phyloP scores from a whole-genome alignment of 768 basidiomycete genomes.

The Butyriboletus loyo region DNA sequence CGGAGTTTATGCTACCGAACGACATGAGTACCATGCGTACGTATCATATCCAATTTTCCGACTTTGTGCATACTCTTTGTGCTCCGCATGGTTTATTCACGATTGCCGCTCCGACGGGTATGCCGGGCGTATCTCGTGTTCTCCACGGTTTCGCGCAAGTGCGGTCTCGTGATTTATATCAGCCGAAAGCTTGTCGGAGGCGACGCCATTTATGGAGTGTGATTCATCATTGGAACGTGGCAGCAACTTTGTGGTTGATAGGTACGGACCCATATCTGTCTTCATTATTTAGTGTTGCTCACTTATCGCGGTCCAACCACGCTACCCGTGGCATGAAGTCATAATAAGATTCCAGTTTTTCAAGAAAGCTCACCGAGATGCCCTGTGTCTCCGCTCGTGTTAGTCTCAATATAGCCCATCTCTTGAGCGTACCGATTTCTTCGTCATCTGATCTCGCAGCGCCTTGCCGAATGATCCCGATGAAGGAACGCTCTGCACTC shows the following conservation, averaged over 20 bases:
- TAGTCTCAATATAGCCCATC: background rate
- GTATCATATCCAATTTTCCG: background rate
- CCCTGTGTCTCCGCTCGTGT: background rate
- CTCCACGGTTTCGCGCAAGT: background rate
- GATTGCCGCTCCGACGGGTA: background rate
- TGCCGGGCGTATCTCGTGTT: background rate
- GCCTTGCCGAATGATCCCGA: background rate
- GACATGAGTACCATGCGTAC: background rate
- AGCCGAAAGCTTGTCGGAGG: background rate
- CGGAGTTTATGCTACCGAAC: background rate
- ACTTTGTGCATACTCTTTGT: background rate
- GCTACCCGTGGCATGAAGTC: constrained; percentile 1
- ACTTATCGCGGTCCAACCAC: background rate
- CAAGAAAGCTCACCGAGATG: background rate
- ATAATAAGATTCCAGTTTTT: background rate
- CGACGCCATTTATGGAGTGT: background rate
- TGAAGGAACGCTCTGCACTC: background rate
- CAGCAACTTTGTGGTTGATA: background rate
- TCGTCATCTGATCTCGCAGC: background rate
- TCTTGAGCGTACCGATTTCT: background rate
- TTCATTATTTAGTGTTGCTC: background rate
- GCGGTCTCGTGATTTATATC: background rate
- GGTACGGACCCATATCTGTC: background rate
- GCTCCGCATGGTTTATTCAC: background rate
- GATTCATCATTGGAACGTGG: background rate